Percentiles rank a stretch among this genome's conserved stretches.
Conservation (phyloP, 768 basidiomycete genomes). For the Leccinellum albellum region DNA sequence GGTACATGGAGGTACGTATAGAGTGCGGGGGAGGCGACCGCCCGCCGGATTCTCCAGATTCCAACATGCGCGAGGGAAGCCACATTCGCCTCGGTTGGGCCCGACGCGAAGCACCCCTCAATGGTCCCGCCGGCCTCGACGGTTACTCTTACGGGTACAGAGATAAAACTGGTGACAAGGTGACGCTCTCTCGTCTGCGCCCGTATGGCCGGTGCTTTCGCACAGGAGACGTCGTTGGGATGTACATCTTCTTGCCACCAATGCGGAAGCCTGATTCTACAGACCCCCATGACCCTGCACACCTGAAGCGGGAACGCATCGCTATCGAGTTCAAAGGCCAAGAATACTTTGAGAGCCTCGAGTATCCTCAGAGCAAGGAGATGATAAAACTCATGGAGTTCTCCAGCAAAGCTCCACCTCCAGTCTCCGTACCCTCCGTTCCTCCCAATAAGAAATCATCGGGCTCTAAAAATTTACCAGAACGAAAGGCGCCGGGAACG, state of each 20-base stretch:
- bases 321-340: conserved; percentile 96
- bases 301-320: conserved; percentile 83
- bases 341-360: conserved; percentile 91
- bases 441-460: conserved; percentile 59
- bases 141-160: conserved; percentile 90
- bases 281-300: conserved; percentile 77
- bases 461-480: conserved; percentile 65
- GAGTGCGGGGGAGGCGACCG: conserved; percentile 68
- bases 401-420: conserved; percentile 53
- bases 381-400: conserved; percentile 87
- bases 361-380: conserved; percentile 86
- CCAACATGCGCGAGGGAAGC: conserved; percentile 57
- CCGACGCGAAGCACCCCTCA: conserved; percentile 87
- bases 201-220: conserved; percentile 72
- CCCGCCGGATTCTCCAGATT: conserved; percentile 37
- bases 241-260: conserved; percentile 87
- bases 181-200: conserved; percentile 75
- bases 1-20: conserved; percentile 92
- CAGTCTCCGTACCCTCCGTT: conserved; percentile 53
- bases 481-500: conserved; percentile 39
- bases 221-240: conserved; percentile 86
- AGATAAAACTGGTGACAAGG: conserved; percentile 90
- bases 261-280: conserved; percentile 52
- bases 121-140: conserved; percentile 89
- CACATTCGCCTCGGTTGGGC: conserved; percentile 92